Evolutionary conservation across 164 flowering plant genomes (phyloP), one percentile per base, ranked within the genome.

Genomic region (Brasenia schreberi): DNA sequence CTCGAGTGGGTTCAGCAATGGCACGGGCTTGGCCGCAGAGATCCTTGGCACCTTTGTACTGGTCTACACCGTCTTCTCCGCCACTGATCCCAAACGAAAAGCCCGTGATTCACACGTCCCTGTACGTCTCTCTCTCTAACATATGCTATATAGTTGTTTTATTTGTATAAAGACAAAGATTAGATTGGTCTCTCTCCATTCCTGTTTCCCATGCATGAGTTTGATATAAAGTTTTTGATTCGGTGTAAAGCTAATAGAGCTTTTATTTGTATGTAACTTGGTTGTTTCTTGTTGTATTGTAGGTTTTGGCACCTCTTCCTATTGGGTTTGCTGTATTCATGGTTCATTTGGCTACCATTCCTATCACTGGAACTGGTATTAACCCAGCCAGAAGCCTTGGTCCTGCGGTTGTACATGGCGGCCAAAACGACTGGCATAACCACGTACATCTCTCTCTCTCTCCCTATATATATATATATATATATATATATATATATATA

Each of bases 91-190:
- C 63, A 81, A 78, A 67, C 68, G 81, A 18, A 76, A 69, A 44
- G 83, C 83, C 5, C 79, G 83, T 2, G 83, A 80, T 61, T 80
- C 83, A 5, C 80, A 80, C 62, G 77, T 80, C 5, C 83, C 83
- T 1, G 83, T 80, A 73, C 65, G 79, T 4, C 63, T 9, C 27
- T n/a, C 63, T 19, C n/a, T 17, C 27, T 19, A 7, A 23, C 27
- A 23, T 23, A 2, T 23, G 27, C 27, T 23, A 23, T 23, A 23
- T 23, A 23, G 27, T 23, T 0, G 0, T 23, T 0, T 23, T 23
- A 0, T 23, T 2, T 23, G 27, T 23, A 23, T 23, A 23, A 23
- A 23, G 27, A 23, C 27, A 23, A 23, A 23, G 27, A 23, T 23
- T 23, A 23, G 27, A 23, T 23, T 23, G 27, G 27, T 23, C 39